Base-by-base conservation (phyloP, 257 asterid genomes). In the Primulina tabacum region DNA sequence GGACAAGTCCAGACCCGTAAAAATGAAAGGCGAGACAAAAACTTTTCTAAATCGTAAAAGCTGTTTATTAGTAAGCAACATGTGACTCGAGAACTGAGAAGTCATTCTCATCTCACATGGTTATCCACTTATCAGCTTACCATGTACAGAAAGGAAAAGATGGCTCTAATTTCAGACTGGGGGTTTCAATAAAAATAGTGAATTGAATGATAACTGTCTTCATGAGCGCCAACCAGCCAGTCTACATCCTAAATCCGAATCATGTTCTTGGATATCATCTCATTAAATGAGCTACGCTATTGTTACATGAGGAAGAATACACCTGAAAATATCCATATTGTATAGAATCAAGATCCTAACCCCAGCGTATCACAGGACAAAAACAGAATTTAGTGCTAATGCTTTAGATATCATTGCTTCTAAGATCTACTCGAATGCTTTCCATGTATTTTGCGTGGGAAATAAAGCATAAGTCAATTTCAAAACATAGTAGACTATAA, bases 1-100 rank as follows among this genome's bases (percentile, higher is more conserved):
- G 62, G 53, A 47, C 70, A 74, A 7, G 28, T 34, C 64, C 17
- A 43, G 32, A 64, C 43, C 55, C 26, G 30, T 40, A 38, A 58
- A 50, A 72, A 28, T 26, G 47, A 65, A 59, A 68, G 26, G 57
- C 37, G 76, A 16, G 66, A 52, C 59, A 29, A 47, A 21, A 74
- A 62, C 35, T 52, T 65, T 61, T 53, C 69, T 35, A 73, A 26
- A 53, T 7, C 60, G 20, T 17, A 52, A 34, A 65, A 70, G n/a
- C 66, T 17, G 9, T 60, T 30, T 60, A 63, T 33, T 33, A 29
- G 10, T n/a, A 21, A 16, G 57, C 20, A 7, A 50, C 21, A 20
- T 16, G 2, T 16, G 18, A 50, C 57, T 50, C 5, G 57, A 50
- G 21, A 14, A 50, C 21, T 14, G 20, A 50, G 57, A 50, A 50